Base-by-base conservation (phyloP, 192 early-diverging fungal genomes). In the Backusella morwellensis region DNA sequence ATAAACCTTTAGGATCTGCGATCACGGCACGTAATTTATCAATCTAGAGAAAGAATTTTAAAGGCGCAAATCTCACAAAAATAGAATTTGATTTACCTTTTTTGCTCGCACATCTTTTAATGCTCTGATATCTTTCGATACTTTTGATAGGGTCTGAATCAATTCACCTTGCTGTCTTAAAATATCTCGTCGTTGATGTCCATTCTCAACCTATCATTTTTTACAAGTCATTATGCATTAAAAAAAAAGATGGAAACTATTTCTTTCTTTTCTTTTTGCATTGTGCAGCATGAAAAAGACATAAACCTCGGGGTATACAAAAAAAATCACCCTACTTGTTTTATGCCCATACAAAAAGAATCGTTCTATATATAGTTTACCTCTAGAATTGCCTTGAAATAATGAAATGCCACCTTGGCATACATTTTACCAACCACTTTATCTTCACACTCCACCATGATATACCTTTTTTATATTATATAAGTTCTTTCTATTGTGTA, bases 361-460 rank as follows among this genome's bases (percentile, higher is more conserved):
- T 32, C 32, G 3, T 32, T 32, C 3, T 32, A 32, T 32, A 32
- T 3, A 3, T 32, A 32, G 32, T 11, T 52, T 36, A 89, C 91
- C 82, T 88, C 85, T 8, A 86, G 80, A 83, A 98, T 89, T 0
- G 88, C 88, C 21, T 82, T 89, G 87, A 95, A 83, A 83, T 92
- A 99, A 19, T 95, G 91, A 81, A 88, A 96, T 12, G 91, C 88
- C 6, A 98, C 90, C 85, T 94, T 94, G 5, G 85, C 95, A 80
- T 94, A 99, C 86, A 96, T 92, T 78, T 91, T 92, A 21, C 95
- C 95, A 34, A 89, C 89, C 6, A 84, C 79, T 54, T 89, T 93
- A 83, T 98, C 96, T 73, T 96, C 93, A 80, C 91, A 96, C 82
- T 99, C 98, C 1, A 98, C 96, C 94, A 95, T 97, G 15, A 99